Conservation (phyloP, 2,329 filamentous ascomycete species). For the Colletotrichum zoysiae region DNA sequence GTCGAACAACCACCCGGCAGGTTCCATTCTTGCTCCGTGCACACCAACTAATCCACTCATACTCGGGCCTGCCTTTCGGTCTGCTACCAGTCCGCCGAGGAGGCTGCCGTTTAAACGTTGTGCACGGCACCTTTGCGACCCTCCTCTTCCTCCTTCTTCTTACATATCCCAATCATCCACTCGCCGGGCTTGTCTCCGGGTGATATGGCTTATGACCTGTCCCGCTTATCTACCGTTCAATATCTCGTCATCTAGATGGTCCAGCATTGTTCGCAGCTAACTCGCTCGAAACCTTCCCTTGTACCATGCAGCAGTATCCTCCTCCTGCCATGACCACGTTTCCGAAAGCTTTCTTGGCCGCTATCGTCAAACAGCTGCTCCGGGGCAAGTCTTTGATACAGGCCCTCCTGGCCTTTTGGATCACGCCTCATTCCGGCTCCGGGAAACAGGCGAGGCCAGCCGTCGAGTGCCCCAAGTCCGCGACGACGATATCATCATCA, state of each 20-base stretch:
- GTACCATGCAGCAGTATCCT: constrained; percentile 63
- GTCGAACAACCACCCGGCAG: constrained; percentile 25
- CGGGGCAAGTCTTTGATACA: constrained; percentile 71
- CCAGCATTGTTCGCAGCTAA: constrained; percentile 12
- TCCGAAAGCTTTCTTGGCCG: constrained; percentile 66
- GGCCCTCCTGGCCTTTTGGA: constrained; percentile 59
- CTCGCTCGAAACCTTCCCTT: constrained; percentile 28
- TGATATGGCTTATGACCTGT: constrained; percentile 38
- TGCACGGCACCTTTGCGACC: constrained; percentile 34
- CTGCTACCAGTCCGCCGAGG: constrained; percentile 25
- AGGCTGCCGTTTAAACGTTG: constrained; percentile 36
- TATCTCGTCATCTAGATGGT: constrained; percentile 43
- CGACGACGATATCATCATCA: constrained; percentile 40
- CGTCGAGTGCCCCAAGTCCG: constrained; percentile 25
- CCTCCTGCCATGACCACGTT: constrained; percentile 69
- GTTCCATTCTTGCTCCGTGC: constrained; percentile 36
- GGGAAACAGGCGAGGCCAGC: constrained; percentile 33
- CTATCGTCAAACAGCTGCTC: constrained; percentile 68
- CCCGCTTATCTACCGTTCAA: constrained; percentile 39
- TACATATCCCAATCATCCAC: constrained; percentile 25
- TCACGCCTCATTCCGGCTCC: constrained; percentile 24
- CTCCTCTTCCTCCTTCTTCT: constrained; percentile 14
- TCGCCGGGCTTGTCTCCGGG: constrained; percentile 15
- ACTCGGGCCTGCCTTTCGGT: constrained; percentile 34
- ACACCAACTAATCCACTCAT: constrained; percentile 9